Base-by-base conservation (phyloP, 257 asterid species). In the Nicotiana tomentosiformis region DNA sequence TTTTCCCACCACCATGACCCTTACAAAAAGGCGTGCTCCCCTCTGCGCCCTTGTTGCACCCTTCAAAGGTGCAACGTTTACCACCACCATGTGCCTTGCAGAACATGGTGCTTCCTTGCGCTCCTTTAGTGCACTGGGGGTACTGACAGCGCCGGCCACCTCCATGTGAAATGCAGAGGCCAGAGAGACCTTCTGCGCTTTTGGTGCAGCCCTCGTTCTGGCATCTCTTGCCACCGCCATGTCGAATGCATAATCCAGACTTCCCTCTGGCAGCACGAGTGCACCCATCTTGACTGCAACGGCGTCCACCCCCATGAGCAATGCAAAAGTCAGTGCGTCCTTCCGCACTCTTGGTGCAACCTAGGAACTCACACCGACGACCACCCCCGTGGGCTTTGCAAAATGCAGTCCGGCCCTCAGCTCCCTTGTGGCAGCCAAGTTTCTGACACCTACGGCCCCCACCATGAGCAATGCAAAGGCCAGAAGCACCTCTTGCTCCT, bases 331-430 rank as follows among this genome's bases (percentile, higher is more conserved):
- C 98, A 0, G 98, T 95, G 77, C 95, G 94, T 8, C 99, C 99
- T 88, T 95, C 99, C 0, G 99, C 97, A 77, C 98, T 93, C 86
- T 95, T 95, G 7, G 99, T 95, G 66, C 99, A 95, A 56, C 99
- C 99, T 60, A 95, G 85, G 84, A 39, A 89, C 72, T 95, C 97
- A 82, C 99, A 95, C 68, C 99, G 87, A 10, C 98, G 92, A 61
- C 99, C 99, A 29, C 99, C 99, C 72, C 98, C 99, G 51, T 95
- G 99, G 66, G 98, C 98, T 90, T 95, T 95, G 90, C 99, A 95
- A 88, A 91, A 95, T 23, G 99, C 99, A 58, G 99, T 95, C 81
- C 97, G 93, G 23, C 99, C 97, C 87, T 95, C 99, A 1, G 99
- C 98, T 82, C 99, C 99, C 86, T 94, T 95, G 66, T 88, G 89